Evolutionary conservation across 2,329 filamentous ascomycete genomes (phyloP).

Genomic region (Zelopaecilomyces penicillatus): DNA sequence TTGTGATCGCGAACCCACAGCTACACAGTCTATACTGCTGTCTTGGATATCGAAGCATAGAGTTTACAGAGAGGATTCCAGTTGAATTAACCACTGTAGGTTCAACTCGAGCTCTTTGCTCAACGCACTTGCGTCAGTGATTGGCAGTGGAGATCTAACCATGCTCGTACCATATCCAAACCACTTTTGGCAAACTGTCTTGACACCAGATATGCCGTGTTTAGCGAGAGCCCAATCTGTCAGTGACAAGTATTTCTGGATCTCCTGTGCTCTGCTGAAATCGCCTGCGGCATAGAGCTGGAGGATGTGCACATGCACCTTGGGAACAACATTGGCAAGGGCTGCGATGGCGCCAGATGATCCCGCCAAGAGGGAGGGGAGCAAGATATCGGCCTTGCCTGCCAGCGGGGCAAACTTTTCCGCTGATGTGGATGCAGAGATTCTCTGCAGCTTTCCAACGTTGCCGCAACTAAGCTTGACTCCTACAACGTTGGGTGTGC

Average conservation of each 20-base stretch:
- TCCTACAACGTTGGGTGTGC: constrained; percentile 51
- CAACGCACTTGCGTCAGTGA: constrained; percentile 14
- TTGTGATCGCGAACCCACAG: no score
- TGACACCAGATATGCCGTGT: constrained; percentile 20
- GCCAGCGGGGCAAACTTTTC: constrained; percentile 24
- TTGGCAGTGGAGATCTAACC: constrained; percentile 18
- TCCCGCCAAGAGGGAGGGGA: constrained; percentile 30
- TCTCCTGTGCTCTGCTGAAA: constrained; percentile 24
- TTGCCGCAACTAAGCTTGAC: constrained; percentile 60
- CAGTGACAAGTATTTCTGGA: constrained; percentile 25
- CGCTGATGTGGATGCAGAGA: constrained; percentile 32
- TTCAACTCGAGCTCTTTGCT: constrained; percentile 14
- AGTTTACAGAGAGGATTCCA: constrained; percentile 13
- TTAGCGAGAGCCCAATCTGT: constrained; percentile 23
- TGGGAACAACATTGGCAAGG: constrained; percentile 30
- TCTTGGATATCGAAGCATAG: not conserved
- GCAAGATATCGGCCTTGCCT: constrained; percentile 34
- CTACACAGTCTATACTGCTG: no score
- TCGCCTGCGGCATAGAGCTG: constrained; percentile 24
- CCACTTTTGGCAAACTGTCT: constrained; percentile 16
- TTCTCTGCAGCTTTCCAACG: constrained; percentile 50
- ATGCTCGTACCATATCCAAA: constrained; percentile 12
- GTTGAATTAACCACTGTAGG: constrained; percentile 13
- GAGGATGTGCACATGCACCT: constrained; percentile 27
- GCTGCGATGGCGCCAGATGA: constrained; percentile 34